A percentile compares a stretch with the other conserved stretches of the same genome.
These are phyloP conservation scores for Penicillium freii DNA, from an alignment of 2,329 filamentous ascomycete genomes.

Conservation along the genomic window DNA sequence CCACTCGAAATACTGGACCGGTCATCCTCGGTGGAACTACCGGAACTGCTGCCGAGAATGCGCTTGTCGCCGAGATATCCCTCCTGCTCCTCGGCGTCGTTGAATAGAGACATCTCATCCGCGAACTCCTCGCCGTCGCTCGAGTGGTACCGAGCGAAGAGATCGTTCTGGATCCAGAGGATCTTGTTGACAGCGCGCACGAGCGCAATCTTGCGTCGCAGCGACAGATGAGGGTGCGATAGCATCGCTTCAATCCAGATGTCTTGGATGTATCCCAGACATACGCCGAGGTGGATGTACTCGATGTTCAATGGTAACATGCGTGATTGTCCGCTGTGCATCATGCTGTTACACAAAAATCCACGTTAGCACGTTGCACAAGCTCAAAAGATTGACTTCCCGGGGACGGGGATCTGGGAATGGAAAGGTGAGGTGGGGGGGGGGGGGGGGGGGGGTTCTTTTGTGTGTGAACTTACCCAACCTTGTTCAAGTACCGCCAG, in stretches of 20 bases:
- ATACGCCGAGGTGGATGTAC: conserved; percentile 73
- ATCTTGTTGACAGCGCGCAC: conserved; percentile 76
- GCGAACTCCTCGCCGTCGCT: conserved; percentile 63
- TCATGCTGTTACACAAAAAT: conserved; percentile 52
- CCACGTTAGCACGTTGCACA: conserved; percentile 4
- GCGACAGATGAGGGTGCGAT: conserved; percentile 64
- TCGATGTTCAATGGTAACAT: conserved; percentile 73
- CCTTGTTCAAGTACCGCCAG: conserved; percentile 82
- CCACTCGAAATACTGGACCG: conserved; percentile 28
- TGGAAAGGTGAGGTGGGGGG: no score
- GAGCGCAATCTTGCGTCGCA: conserved; percentile 68
- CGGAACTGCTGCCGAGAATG: conserved; percentile 42
- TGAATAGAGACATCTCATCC: conserved; percentile 42
- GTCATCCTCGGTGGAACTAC: conserved; percentile 33
- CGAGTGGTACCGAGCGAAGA: conserved; percentile 81
- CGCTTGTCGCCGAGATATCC: conserved; percentile 64
- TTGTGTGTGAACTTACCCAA: conserved; percentile 56
- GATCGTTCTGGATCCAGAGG: conserved; percentile 84
- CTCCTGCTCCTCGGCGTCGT: conserved; percentile 55
- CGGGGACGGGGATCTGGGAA: not conserved
- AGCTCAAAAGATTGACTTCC: not conserved
- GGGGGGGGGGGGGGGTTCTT: no score
- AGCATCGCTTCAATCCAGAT: conserved; percentile 74
- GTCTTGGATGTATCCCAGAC: conserved; percentile 73
- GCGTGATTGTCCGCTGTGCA: conserved; percentile 75